A percentile compares a stretch with the other conserved stretches of the same genome.
Conservation (phyloP, 2,329 filamentous ascomycete species). For the Beauveria brongniartii region DNA sequence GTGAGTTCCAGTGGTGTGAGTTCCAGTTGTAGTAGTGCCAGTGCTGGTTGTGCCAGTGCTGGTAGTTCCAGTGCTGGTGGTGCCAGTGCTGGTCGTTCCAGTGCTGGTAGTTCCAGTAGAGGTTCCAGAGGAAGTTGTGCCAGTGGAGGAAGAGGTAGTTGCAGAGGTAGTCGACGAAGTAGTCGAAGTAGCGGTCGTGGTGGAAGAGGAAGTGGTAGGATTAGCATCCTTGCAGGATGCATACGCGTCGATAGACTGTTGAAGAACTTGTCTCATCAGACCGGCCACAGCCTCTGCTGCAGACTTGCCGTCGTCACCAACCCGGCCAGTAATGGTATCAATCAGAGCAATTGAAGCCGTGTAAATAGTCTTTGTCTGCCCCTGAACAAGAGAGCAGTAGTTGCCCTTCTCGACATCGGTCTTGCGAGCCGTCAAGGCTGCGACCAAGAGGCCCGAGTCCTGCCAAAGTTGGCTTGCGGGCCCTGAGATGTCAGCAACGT, state of each 20-base stretch:
- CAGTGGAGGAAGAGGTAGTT: neutral
- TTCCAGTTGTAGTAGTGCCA: neutral
- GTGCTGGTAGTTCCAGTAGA: neutral
- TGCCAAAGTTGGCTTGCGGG: neutral
- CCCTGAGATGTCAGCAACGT: neutral
- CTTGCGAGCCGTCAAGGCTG: neutral
- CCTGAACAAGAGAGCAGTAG: neutral
- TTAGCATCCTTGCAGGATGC: slow-evolving; percentile 1
- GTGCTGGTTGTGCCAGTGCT: neutral
- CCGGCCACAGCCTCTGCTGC: neutral
- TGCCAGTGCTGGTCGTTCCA: too few species aligned
- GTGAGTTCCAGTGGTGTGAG: neutral
- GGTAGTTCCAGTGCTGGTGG: neutral
- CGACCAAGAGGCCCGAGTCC: too few species aligned
- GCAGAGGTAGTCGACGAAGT: neutral
- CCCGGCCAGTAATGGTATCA: neutral
- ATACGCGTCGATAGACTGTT: neutral
- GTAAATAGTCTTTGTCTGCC: neutral
- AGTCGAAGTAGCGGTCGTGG: neutral
- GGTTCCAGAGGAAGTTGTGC: neutral
- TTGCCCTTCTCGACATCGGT: neutral
- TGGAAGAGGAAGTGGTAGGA: neutral
- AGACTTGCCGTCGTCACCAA: neutral
- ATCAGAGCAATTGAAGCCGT: neutral
- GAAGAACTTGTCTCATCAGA: neutral